These are phyloP conservation scores for Inonotus hispidus DNA, from an alignment of 1,284 basidiomycete species.

Conservation along the genomic window DNA sequence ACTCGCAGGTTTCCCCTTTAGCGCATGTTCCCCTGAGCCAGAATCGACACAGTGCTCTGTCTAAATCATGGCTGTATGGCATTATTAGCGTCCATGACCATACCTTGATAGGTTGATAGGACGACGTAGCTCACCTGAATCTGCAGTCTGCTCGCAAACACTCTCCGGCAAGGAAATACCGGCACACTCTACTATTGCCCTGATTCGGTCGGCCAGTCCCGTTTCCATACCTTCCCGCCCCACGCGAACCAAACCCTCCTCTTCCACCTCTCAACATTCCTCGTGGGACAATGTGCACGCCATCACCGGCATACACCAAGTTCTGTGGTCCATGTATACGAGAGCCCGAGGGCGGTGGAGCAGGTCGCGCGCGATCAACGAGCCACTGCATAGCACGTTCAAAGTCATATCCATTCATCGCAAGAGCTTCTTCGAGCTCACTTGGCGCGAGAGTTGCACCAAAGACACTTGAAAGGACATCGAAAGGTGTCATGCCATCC, in stretches of 20 bases:
- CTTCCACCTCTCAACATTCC: constrained; percentile 36
- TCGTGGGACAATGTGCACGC: constrained; percentile 57
- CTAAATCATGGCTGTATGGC: constrained; percentile 71
- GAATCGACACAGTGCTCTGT: constrained; percentile 92
- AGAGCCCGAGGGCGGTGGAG: constrained; percentile 20
- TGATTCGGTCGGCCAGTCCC: constrained; percentile 51
- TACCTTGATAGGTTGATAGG: neutral
- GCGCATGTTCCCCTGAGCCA: constrained; percentile 97
- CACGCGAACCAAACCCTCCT: constrained; percentile 28
- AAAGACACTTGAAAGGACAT: constrained; percentile 92
- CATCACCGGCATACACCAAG: constrained; percentile 51
- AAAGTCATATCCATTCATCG: constrained; percentile 87
- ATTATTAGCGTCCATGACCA: neutral
- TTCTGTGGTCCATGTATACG: constrained; percentile 16
- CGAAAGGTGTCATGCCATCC: constrained; percentile 94
- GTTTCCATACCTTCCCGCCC: constrained; percentile 44
- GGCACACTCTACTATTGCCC: constrained; percentile 76
- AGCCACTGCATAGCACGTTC: constrained; percentile 92
- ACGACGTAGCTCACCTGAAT: constrained; percentile 74
- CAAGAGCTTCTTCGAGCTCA: constrained; percentile 90
- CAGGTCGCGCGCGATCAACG: constrained; percentile 61
- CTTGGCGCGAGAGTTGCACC: constrained; percentile 81
- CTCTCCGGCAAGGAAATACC: constrained; percentile 96
- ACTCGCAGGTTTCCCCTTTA: constrained; percentile 88
- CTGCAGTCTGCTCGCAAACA: constrained; percentile 95